Conservation (phyloP, 176 grass and related monocot genomes). For the Hsuehochloa calcarea region DNA sequence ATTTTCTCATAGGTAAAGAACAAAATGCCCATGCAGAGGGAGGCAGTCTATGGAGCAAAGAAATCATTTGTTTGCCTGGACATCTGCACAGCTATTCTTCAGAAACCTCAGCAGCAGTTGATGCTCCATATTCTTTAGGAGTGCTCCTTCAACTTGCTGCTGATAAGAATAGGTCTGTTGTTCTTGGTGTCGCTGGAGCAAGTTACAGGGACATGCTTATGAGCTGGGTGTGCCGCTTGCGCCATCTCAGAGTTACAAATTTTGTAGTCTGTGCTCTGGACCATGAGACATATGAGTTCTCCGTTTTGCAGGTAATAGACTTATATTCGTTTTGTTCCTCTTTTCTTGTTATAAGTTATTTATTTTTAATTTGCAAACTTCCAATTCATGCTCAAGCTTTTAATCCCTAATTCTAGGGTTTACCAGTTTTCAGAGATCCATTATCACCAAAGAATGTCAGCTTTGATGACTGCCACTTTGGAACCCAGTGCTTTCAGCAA, state of each 20-base stretch:
- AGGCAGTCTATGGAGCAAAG: neutral
- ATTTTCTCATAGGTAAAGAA: constrained; percentile 25
- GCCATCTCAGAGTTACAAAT: constrained; percentile 54
- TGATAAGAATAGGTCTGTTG: constrained; percentile 54
- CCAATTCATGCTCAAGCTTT: neutral
- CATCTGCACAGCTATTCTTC: constrained; percentile 18
- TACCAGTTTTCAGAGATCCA: constrained; percentile 78
- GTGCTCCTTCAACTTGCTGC: constrained; percentile 44
- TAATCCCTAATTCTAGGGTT: constrained; percentile 52
- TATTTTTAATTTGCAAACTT: neutral
- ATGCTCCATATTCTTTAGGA: constrained; percentile 48
- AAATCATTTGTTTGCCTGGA: neutral
- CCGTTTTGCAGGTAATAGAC: constrained; percentile 62
- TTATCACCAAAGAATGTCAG: constrained; percentile 61
- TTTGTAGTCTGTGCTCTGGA: constrained; percentile 86
- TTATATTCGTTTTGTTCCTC: neutral
- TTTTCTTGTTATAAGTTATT: neutral
- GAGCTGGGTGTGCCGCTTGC: constrained; percentile 86
- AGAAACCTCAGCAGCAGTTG: constrained; percentile 17
- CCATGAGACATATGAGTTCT: constrained; percentile 72
- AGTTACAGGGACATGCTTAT: constrained; percentile 94
- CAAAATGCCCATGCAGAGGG: neutral
- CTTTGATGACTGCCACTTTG: constrained; percentile 83
- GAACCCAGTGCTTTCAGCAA: constrained; percentile 78
- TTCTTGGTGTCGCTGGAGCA: constrained; percentile 78